Percentiles rank a stretch among this genome's conserved stretches.
Evolutionary conservation across 306 rosid genomes (phyloP).

Genomic region (Corylus heterophylla): DNA sequence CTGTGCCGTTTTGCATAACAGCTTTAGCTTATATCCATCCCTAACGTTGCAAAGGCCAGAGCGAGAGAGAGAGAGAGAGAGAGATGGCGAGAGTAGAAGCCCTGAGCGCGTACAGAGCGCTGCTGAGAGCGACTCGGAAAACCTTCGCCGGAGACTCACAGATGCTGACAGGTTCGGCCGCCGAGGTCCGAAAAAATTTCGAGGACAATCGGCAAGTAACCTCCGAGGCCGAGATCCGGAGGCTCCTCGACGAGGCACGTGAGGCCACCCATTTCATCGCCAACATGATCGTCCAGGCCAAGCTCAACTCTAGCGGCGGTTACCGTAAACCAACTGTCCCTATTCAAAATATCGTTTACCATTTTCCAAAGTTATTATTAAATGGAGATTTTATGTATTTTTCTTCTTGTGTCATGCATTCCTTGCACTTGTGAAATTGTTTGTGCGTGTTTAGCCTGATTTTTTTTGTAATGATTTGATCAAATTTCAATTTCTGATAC

Average conservation of each 20-base stretch:
- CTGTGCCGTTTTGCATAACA: too few relatives aligned
- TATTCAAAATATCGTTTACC: neutral
- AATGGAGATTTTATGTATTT: neutral
- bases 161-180: slow-evolving; percentile 70
- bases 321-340: slow-evolving; percentile 40
- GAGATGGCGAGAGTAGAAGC: slow-evolving; percentile 65
- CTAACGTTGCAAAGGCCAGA: neutral
- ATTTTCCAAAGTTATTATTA: neutral
- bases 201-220: slow-evolving; percentile 61
- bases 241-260: slow-evolving; percentile 65
- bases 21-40: too few relatives aligned
- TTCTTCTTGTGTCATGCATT: slow-evolving; percentile 10
- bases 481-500: too few relatives aligned
- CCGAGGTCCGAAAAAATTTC: slow-evolving; percentile 73
- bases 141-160: slow-evolving; percentile 70
- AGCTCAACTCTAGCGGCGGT: slow-evolving; percentile 63
- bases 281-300: slow-evolving; percentile 87
- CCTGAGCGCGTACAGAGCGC: slow-evolving; percentile 69
- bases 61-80: neutral
- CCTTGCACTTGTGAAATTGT: slow-evolving; percentile 36
- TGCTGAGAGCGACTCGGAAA: slow-evolving; percentile 73
- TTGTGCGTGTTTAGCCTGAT: neutral
- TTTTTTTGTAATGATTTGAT: too few relatives aligned
- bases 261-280: slow-evolving; percentile 84
- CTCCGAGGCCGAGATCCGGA: slow-evolving; percentile 71